Conservation (phyloP, 2,329 filamentous ascomycete species). For the Penicillium sp. region DNA sequence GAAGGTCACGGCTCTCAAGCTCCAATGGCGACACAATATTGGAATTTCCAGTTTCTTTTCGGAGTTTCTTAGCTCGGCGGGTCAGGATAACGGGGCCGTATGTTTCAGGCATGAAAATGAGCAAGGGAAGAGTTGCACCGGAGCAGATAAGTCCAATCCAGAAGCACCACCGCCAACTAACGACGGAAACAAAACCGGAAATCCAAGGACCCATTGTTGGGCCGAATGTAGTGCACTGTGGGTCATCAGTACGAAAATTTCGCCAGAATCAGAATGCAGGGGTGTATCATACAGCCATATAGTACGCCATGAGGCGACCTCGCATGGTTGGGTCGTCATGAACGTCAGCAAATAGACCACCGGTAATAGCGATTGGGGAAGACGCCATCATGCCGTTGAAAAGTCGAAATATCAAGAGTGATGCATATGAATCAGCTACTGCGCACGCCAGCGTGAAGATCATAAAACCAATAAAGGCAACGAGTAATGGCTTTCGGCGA, state of each 20-base stretch:
- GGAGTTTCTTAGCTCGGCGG: constrained; percentile 60
- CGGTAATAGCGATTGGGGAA: constrained; percentile 50
- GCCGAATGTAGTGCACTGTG: constrained; percentile 44
- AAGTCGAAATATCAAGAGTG: constrained; percentile 51
- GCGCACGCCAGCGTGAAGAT: constrained; percentile 51
- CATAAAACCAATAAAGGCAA: constrained; percentile 53
- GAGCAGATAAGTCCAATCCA: constrained; percentile 71
- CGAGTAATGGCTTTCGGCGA: constrained; percentile 50
- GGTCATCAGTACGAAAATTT: constrained; percentile 8
- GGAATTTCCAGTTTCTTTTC: constrained; percentile 59
- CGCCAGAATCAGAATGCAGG: background rate
- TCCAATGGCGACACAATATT: constrained; percentile 65
- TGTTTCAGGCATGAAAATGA: constrained; percentile 67
- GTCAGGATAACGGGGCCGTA: constrained; percentile 63
- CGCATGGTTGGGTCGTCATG: constrained; percentile 50
- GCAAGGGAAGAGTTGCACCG: constrained; percentile 51
- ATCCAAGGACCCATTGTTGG: constrained; percentile 51
- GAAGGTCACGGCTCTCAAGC: constrained; percentile 57
- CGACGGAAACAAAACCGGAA: constrained; percentile 50
- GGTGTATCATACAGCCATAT: constrained; percentile 43
- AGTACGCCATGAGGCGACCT: constrained; percentile 48
- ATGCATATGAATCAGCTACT: constrained; percentile 46
- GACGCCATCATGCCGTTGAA: constrained; percentile 50
- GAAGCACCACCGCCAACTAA: constrained; percentile 55
- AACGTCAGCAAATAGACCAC: constrained; percentile 54